Conservation (phyloP, 352 stramenopile species). For the Globisporangium apiculatum region DNA sequence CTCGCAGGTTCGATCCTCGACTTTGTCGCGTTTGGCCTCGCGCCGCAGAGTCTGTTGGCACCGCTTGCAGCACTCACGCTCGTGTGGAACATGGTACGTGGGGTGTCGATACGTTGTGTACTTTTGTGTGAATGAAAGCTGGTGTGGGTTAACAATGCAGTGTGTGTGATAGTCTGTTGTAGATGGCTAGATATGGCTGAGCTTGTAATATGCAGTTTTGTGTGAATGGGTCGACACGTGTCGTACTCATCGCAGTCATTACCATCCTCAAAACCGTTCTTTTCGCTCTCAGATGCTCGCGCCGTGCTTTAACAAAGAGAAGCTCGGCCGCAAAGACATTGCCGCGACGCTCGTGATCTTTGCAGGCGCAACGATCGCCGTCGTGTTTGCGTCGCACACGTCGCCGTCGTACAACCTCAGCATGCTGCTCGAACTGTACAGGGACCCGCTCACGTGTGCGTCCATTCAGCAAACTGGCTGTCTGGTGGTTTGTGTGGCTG, state of each 20-base stretch:
- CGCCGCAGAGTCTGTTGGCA: slow-evolving; percentile 82
- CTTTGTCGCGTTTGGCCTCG: slow-evolving; percentile 88
- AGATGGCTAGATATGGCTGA: neutral
- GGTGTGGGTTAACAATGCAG: neutral
- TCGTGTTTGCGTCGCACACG: slow-evolving; percentile 79
- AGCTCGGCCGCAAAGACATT: slow-evolving; percentile 75
- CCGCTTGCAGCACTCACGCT: slow-evolving; percentile 86
- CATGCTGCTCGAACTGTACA: slow-evolving; percentile 76
- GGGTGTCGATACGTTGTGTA: neutral
- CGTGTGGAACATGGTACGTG: slow-evolving; percentile 85
- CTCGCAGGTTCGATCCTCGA: slow-evolving; percentile 79
- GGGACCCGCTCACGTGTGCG: slow-evolving; percentile 55
- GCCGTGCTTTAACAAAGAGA: slow-evolving; percentile 84
- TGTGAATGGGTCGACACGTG: no score
- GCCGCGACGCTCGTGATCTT: slow-evolving; percentile 80
- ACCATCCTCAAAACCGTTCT: no score
- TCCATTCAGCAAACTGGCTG: neutral
- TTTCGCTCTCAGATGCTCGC: slow-evolving; percentile 48
- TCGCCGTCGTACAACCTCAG: slow-evolving; percentile 78
- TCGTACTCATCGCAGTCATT: no score
- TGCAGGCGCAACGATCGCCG: slow-evolving; percentile 66
- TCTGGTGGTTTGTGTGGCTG: neutral
- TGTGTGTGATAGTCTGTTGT: neutral
- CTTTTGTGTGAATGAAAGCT: neutral
- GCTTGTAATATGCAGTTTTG: no score